Base-by-base conservation (phyloP, 257 asterid species). In the Datura wrightii region DNA sequence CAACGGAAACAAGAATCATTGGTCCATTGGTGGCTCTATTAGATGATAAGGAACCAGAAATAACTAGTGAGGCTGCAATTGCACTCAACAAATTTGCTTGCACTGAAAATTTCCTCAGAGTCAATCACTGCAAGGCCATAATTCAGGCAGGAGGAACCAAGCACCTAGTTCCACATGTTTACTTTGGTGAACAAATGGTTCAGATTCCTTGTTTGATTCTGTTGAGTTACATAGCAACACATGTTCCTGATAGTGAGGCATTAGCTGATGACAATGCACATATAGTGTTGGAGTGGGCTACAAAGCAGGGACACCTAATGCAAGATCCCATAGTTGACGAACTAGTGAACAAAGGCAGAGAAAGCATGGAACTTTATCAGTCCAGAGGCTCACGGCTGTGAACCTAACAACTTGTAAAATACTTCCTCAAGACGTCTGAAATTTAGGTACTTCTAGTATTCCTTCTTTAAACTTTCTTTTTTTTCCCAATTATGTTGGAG, bases 1-100 rank as follows among this genome's bases (percentile, higher is more conserved):
- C 87, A 34, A 78, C 87, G 8, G 87, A 84, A n/a, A 84, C 87
- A 41, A 48, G 87, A 55, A 54, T 67, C n/a, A 83, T 83, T 83
- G 0, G 31, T 65, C 85, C 85, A 18, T 52, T 83, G 59, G 85
- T 83, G 55, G 67, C 41, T 36, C 69, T 67, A 4, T 74, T 83
- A 54, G 85, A 83, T 36, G 85, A 83, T 46, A 54, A 80, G 41
- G 85, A 83, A 56, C 85, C 85, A 46, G 85, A 83, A 52, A 55
- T 83, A 56, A 83, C 80, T 34, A 67, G 80, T 10, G 85, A 66
- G 5, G 85, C 85, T 10, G 79, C 85, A 36, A 83, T 50, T 42
- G 85, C 85, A 67, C 80, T 83, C 55, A 53, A 53, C 80, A 67
- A 83, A 50, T 83, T 83, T 44, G 80, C 85, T 19, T 83, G 15